Evolutionary conservation across 164 flowering plant species (phyloP), one percentile per base, ranked within the genome.

Genomic region (Stephania japonica): DNA sequence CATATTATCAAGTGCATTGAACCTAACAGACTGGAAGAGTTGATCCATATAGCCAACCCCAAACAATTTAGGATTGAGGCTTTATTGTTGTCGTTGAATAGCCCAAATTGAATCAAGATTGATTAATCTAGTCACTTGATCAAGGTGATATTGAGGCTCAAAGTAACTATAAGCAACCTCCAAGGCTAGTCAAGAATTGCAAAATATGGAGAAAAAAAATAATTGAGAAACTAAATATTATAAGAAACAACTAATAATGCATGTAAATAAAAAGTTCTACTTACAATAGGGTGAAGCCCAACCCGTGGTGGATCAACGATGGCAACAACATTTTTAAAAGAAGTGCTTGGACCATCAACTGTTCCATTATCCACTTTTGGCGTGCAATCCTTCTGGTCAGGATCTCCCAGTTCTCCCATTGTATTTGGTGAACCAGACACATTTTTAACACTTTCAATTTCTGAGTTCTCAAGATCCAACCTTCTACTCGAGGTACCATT

Each of bases 291-390:
- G 84, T 95, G 98, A 77, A 93, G 90, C 61, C 98, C 98, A 64
- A 75, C 83, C n/a, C 95, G 89, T 72, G 98, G 98, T 75, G 98
- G 98, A 83, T 93, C 98, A 69, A 93, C 98, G 56, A 93, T 93
- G 49, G 92, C 97, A 73, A 93, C 97, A 23, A 93, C 85, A 80
- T 93, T 84, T 80, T 85, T 86, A 71, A 84, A 90, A 49, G 80
- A 84, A 59, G 56, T 77, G 50, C 26, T 2, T 23, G 80, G 47
- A 56, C 67, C 71, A 71, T n/a, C 73, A 64, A 9, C 67, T 32
- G 12, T 32, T 71, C 18, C 61, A 49, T 71, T 76, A 72, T 43
- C 81, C 71, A 62, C 80, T 77, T 85, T 80, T 25, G 84, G 70
- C 42, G 76, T 64, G 72, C 72, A 66, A 75, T 62, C 65, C 44